Evolutionary conservation across 2,329 filamentous ascomycete genomes (phyloP).

Genomic region (Nothophaeocryptopus gaeumannii): DNA sequence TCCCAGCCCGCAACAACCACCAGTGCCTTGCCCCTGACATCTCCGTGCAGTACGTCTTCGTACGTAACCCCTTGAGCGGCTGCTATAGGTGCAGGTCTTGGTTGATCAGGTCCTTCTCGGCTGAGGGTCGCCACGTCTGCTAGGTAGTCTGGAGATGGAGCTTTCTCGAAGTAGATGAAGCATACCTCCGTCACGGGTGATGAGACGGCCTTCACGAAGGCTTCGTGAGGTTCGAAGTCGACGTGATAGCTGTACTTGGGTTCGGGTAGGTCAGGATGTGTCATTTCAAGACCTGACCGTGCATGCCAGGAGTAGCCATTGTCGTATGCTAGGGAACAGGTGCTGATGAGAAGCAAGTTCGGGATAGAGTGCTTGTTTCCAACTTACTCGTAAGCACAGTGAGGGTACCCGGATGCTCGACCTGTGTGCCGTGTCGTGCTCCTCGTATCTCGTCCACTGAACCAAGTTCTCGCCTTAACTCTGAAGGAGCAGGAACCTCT

Average conservation of each 20-base stretch:
- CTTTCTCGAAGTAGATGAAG: slow-evolving; percentile 13
- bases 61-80: slow-evolving; percentile 12
- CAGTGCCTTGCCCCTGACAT: slow-evolving; percentile 8
- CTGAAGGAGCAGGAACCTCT: no score
- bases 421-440: no score
- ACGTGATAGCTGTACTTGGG: slow-evolving; percentile 9
- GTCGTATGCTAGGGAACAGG: no score
- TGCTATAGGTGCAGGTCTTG: slow-evolving; percentile 1
- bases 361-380: no score
- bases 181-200: slow-evolving; percentile 12
- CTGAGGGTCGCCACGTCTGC: background rate
- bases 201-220: slow-evolving; percentile 1
- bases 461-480: no score
- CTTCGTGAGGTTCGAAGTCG: slow-evolving; percentile 12
- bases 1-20: slow-evolving; percentile 15
- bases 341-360: no score
- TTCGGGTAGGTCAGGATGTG: background rate
- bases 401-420: no score
- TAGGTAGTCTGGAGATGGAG: slow-evolving; percentile 7
- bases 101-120: background rate
- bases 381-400: no score
- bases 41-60: slow-evolving; percentile 13
- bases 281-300: no score
- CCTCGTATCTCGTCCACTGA: no score
- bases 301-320: no score